Percentiles rank a stretch among this genome's conserved stretches.
These are phyloP conservation scores for Paraconiothyrium brasiliense DNA, from an alignment of 2,329 filamentous ascomycete species.

Conservation along the genomic window DNA sequence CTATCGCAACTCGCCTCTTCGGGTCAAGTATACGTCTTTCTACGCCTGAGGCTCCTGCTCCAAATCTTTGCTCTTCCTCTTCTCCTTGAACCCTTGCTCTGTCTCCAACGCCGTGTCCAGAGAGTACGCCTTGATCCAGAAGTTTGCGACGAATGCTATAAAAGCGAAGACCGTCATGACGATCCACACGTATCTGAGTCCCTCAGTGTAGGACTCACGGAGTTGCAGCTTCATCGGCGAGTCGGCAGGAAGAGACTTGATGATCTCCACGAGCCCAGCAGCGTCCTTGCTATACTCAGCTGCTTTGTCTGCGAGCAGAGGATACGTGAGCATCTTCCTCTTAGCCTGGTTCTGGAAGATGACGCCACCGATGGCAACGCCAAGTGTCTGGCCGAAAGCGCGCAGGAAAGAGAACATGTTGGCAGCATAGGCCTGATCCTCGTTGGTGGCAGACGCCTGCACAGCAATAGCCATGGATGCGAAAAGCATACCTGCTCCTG, in stretches of 20 bases:
- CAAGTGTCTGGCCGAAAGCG: slow-evolving; percentile 70
- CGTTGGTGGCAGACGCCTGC: slow-evolving; percentile 67
- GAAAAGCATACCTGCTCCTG: slow-evolving; percentile 72
- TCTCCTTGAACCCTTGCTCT: slow-evolving; percentile 58
- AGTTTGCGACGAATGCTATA: slow-evolving; percentile 60
- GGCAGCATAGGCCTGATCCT: slow-evolving; percentile 68
- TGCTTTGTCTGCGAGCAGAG: slow-evolving; percentile 59
- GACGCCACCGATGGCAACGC: slow-evolving; percentile 72
- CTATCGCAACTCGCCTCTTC: not conserved
- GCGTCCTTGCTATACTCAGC: slow-evolving; percentile 65
- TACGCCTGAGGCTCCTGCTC: slow-evolving; percentile 28
- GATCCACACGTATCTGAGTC: slow-evolving; percentile 65
- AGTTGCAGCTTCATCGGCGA: slow-evolving; percentile 54
- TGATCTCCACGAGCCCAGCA: slow-evolving; percentile 66
- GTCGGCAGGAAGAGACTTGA: slow-evolving; percentile 62
- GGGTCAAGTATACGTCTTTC: slow-evolving; percentile 10
- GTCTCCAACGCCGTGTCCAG: slow-evolving; percentile 60
- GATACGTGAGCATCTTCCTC: slow-evolving; percentile 59
- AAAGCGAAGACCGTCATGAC: slow-evolving; percentile 64
- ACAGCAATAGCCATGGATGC: slow-evolving; percentile 70
- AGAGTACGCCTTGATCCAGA: slow-evolving; percentile 60
- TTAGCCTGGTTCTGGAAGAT: slow-evolving; percentile 74
- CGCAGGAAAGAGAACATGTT: slow-evolving; percentile 75
- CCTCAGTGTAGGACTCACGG: slow-evolving; percentile 62
- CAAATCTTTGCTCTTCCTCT: slow-evolving; percentile 38